Percentiles rank a stretch among this genome's conserved stretches.
phyloP scores from a whole-genome alignment of 2,329 filamentous ascomycete genomes.

The Nothophoma quercina region DNA sequence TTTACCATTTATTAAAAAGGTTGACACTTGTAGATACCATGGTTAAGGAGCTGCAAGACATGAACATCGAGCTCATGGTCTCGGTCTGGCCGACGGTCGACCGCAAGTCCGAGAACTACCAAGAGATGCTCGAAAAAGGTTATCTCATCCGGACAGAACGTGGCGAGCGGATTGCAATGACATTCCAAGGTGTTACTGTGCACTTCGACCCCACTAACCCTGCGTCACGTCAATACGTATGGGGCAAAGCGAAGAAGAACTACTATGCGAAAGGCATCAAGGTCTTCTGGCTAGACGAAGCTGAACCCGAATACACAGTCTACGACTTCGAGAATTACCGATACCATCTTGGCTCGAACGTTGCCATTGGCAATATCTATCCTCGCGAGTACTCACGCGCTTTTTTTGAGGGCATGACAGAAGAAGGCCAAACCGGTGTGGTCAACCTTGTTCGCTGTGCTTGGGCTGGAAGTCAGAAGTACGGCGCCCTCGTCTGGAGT shows the following conservation, averaged over 20 bases:
- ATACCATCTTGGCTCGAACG: constrained; percentile 63
- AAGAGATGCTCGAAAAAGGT: constrained; percentile 68
- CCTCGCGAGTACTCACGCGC: constrained; percentile 65
- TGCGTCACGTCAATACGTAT: constrained; percentile 64
- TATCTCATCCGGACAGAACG: constrained; percentile 68
- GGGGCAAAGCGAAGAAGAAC: constrained; percentile 65
- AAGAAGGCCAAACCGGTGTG: constrained; percentile 62
- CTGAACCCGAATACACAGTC: constrained; percentile 69
- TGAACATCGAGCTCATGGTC: constrained; percentile 72
- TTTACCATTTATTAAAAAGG: neutral
- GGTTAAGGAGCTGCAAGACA: constrained; percentile 65
- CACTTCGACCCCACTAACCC: constrained; percentile 72
- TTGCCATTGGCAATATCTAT: constrained; percentile 67
- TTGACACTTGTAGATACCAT: constrained; percentile 59
- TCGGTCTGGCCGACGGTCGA: constrained; percentile 75
- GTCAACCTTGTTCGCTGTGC: constrained; percentile 67
- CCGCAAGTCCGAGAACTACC: constrained; percentile 64
- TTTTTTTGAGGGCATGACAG: constrained; percentile 67
- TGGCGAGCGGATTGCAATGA: constrained; percentile 65
- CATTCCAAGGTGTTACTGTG: constrained; percentile 65
- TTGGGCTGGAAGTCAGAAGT: constrained; percentile 68
- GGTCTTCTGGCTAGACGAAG: constrained; percentile 74
- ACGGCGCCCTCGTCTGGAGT: constrained; percentile 71
- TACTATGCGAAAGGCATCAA: constrained; percentile 70
- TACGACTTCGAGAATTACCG: constrained; percentile 74